Conservation (phyloP, 2,329 filamentous ascomycete genomes). For the Sporothrix euskadiensis region DNA sequence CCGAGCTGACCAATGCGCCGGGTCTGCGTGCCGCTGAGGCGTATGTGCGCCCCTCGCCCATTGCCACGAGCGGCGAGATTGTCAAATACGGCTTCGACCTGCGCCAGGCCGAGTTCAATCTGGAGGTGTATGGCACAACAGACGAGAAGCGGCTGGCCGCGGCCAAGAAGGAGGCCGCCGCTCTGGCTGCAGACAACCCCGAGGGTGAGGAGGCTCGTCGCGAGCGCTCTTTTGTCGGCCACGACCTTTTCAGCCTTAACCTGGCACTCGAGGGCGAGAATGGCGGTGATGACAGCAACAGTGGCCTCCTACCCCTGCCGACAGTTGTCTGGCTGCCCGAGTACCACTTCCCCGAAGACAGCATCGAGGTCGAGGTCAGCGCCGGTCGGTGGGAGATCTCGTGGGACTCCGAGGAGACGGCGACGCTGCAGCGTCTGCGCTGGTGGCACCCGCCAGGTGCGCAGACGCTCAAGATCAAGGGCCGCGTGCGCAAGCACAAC, state of each 20-base stretch:
- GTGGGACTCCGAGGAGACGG: slow-evolving; percentile 67
- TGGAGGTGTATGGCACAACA: slow-evolving; percentile 58
- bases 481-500: slow-evolving; percentile 66
- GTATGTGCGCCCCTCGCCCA: slow-evolving; percentile 82
- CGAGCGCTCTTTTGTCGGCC: slow-evolving; percentile 2
- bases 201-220: neutral
- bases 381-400: slow-evolving; percentile 90
- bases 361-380: slow-evolving; percentile 71
- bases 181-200: neutral
- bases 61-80: slow-evolving; percentile 71
- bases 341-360: slow-evolving; percentile 82
- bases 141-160: slow-evolving; percentile 22
- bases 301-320: slow-evolving; percentile 45
- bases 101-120: slow-evolving; percentile 71
- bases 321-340: slow-evolving; percentile 86
- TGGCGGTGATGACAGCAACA: slow-evolving; percentile 8
- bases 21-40: slow-evolving; percentile 91
- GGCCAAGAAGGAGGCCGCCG: neutral
- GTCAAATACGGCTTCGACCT: slow-evolving; percentile 78
- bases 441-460: slow-evolving; percentile 94
- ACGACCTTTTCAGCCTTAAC: slow-evolving; percentile 14
- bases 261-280: slow-evolving; percentile 9
- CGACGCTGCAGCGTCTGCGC: slow-evolving; percentile 70
- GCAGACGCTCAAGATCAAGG: slow-evolving; percentile 75
- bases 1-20: slow-evolving; percentile 61